A percentile compares a stretch with the other conserved stretches of the same genome.
Evolutionary conservation across 257 asterid species (phyloP).

Genomic region (Solanum lignicaule): DNA sequence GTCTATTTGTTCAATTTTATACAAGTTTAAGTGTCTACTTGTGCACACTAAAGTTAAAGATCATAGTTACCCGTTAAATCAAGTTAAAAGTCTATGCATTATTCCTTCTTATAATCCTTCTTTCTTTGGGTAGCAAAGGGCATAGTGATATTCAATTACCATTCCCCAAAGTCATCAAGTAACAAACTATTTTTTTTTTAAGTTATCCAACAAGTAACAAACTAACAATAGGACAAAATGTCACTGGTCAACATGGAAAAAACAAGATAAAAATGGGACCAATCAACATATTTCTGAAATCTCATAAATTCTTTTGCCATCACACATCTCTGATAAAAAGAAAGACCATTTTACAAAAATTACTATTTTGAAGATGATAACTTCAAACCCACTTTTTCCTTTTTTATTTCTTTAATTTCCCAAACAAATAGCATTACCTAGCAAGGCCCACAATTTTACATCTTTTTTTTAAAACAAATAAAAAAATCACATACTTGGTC

Average conservation of each 20-base stretch:
- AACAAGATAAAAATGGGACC: neutral
- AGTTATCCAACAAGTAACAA: neutral
- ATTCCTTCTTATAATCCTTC: neutral
- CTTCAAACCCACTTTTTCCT: neutral
- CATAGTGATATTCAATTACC: neutral
- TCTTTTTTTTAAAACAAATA: neutral
- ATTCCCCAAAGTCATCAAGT: neutral
- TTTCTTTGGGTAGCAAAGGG: neutral
- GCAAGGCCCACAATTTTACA: neutral
- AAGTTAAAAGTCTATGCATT: neutral
- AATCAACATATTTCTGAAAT: neutral
- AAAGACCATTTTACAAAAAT: neutral
- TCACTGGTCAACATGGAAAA: neutral
- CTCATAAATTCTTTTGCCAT: neutral
- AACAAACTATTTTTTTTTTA: neutral
- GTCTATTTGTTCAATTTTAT: too few relatives aligned
- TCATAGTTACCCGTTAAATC: accelerated
- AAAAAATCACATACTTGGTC: neutral
- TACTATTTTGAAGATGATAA: neutral
- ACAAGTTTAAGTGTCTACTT: too few relatives aligned
- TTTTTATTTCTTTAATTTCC: neutral
- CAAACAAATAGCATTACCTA: neutral
- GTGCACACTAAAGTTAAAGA: neutral
- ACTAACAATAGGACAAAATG: neutral
- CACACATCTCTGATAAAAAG: neutral